These are phyloP conservation scores for Phytophthora fragariae DNA, from an alignment of 352 stramenopile species.

Conservation along the genomic window DNA sequence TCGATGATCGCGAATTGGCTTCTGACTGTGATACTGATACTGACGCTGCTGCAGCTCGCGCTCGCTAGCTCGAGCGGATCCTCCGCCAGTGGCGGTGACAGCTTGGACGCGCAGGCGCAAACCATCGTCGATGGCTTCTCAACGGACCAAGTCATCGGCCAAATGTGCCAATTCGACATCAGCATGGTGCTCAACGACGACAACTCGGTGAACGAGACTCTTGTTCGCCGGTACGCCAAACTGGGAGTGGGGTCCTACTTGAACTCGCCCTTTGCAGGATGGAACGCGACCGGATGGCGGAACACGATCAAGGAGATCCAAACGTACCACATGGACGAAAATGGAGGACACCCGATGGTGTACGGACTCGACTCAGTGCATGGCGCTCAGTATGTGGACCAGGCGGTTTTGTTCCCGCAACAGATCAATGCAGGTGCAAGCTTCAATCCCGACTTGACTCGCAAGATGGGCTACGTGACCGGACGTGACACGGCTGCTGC, in stretches of 20 bases:
- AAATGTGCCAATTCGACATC: conserved; percentile 93
- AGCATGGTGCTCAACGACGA: conserved; percentile 65
- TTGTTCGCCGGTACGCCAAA: conserved; percentile 56
- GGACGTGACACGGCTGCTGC: conserved; percentile 83
- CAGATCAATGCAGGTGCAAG: conserved; percentile 89
- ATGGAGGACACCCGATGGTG: conserved; percentile 66
- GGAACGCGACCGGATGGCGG: conserved; percentile 59
- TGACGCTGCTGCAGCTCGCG: conserved; percentile 7
- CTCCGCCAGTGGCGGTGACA: conserved; percentile 8
- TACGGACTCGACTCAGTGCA: conserved; percentile 92
- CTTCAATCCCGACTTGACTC: conserved; percentile 80
- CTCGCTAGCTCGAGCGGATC: conserved; percentile 7
- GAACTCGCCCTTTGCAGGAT: conserved; percentile 64
- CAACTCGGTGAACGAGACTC: conserved; percentile 30
- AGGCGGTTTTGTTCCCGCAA: conserved; percentile 85
- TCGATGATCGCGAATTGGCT: conserved; percentile 20
- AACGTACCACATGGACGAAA: conserved; percentile 66
- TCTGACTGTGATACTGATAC: not conserved
- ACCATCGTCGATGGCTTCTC: conserved; percentile 36
- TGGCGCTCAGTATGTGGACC: conserved; percentile 85
- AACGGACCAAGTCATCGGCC: conserved; percentile 64
- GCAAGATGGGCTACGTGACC: conserved; percentile 69
- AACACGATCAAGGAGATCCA: conserved; percentile 73
- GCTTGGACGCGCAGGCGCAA: conserved; percentile 25
- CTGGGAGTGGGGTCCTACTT: conserved; percentile 88